Base-by-base conservation (phyloP, 2,329 filamentous ascomycete genomes). In the Xylariaceae sp. region DNA sequence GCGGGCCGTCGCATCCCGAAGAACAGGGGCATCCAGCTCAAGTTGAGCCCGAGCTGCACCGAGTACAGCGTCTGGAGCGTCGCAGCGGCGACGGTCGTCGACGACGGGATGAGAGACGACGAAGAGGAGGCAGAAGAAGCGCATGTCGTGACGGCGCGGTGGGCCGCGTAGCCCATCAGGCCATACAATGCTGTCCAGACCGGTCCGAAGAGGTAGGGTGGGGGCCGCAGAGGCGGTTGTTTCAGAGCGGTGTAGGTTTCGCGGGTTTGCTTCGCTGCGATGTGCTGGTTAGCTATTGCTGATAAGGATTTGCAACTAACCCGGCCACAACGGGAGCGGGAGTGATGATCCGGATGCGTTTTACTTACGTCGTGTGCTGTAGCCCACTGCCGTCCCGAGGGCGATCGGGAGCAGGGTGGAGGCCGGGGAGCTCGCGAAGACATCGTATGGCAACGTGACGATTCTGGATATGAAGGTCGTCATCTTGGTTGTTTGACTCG, bases 21-120 rank as follows among this genome's bases (percentile, higher is more conserved):
- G 82, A 97, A 97, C 9, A 97, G 82, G 10, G 93, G 93, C 83
- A 92, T 97, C 90, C 90, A 97, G 56, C 88, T 74, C 35, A 96
- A 78, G 73, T 97, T 97, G 55, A 97, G 80, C 9, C 82, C 89
- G 5, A 97, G 85, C 75, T 97, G 92, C 61, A 92, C 79, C 1
- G 89, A 89, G 78, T 96, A 97, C 35, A 97, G 81, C 0, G 88
- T 90, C 90, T 87, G 65, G 87, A 88, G 65, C 85, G 80, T 71
- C 83, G 83, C 58, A 11, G 64, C 51, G 2, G 62, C 57, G 50
- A 53, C 59, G 15, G 61, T 23, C 48, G 52, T 56, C 13, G 58
- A 44, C 13, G 53, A 34, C 10, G 54, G 84, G 75, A 42, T 77
- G 34, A 30, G 23, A 30, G 23, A 30, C 3, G 80, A 71, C n/a